Evolutionary conservation across 1,284 basidiomycete genomes (phyloP).

Genomic region (Cutaneotrichosporon sp.): DNA sequence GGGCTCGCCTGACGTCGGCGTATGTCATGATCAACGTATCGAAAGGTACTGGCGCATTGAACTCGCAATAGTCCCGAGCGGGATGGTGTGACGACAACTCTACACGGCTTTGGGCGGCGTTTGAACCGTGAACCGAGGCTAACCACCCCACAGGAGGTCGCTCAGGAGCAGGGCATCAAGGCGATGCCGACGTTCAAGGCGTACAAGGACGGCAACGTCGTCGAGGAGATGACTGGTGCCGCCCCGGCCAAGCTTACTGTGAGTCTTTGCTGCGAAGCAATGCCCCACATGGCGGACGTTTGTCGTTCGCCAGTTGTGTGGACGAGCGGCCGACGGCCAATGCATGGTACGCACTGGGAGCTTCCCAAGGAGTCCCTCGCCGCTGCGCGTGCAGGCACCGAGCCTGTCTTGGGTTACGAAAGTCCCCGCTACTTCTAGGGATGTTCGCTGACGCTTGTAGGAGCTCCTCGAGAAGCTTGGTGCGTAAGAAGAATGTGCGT

Average conservation of each 20-base stretch:
- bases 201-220: conserved; percentile 63
- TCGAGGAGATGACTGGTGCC: conserved; percentile 62
- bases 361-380: too few species aligned
- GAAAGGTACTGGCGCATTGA: too few species aligned
- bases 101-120: background rate
- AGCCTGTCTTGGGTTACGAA: background rate
- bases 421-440: too few species aligned
- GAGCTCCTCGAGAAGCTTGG: conserved; percentile 27
- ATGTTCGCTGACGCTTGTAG: conserved; percentile 10
- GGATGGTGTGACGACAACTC: background rate
- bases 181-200: conserved; percentile 75
- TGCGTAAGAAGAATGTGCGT: background rate
- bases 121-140: conserved; percentile 1
- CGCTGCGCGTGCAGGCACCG: too few species aligned
- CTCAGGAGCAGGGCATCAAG: conserved; percentile 64
- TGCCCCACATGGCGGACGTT: too few species aligned
- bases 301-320: too few species aligned
- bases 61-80: too few species aligned
- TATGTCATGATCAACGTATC: too few species aligned
- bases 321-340: too few species aligned
- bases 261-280: conserved; percentile 25
- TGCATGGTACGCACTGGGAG: too few species aligned
- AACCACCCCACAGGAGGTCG: conserved; percentile 45
- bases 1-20: too few species aligned
- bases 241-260: conserved; percentile 53